These are phyloP conservation scores for Astrocystis sublimbata DNA, from an alignment of 495 filamentous ascomycete genomes.

Conservation along the genomic window DNA sequence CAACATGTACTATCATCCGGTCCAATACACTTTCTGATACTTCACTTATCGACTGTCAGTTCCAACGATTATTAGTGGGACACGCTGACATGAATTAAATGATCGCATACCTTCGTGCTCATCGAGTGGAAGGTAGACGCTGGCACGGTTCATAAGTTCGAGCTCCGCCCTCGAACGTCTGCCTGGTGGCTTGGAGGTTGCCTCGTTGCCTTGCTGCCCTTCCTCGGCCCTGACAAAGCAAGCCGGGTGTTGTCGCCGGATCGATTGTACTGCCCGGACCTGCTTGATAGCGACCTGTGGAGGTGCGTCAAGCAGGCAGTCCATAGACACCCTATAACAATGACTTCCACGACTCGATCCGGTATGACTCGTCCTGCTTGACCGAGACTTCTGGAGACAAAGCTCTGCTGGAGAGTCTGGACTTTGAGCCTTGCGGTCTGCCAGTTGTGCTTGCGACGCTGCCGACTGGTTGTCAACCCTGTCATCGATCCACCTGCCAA, in stretches of 20 bases:
- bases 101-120: background rate
- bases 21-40: background rate
- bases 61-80: background rate
- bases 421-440: background rate
- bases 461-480: background rate
- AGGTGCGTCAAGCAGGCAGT: background rate
- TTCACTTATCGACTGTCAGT: background rate
- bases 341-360: background rate
- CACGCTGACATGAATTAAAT: background rate
- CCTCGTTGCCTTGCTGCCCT: constrained; percentile 13
- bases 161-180: background rate
- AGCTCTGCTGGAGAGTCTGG: background rate
- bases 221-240: background rate
- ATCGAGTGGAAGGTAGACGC: background rate
- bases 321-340: background rate
- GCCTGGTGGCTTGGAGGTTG: constrained; percentile 1
- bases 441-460: background rate
- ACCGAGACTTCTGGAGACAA: background rate
- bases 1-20: background rate
- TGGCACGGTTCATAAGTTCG: background rate
- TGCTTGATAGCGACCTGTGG: background rate
- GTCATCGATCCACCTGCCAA: constrained; percentile 1
- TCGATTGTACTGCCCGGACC: constrained; percentile 1
- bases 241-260: constrained; percentile 2
- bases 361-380: background rate